A percentile compares a stretch with the other conserved stretches of the same genome.
phyloP scores from a whole-genome alignment of 192 early-diverging fungal genomes.

The Backusella luteola region DNA sequence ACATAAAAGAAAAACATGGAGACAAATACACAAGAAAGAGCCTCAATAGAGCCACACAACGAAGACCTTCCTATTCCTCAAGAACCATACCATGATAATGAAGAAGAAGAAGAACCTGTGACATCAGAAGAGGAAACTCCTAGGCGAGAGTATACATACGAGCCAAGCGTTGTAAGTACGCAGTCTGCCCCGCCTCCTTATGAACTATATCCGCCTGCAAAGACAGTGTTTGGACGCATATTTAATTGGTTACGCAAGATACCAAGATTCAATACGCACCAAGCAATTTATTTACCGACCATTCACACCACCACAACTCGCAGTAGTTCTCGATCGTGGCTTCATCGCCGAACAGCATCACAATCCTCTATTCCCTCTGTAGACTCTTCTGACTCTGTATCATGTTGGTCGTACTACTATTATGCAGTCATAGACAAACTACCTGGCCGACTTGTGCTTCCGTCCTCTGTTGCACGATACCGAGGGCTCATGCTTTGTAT shows the following conservation, averaged over 20 bases:
- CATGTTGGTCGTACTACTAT: slow-evolving; percentile 12
- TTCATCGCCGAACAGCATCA: slow-evolving; percentile 8
- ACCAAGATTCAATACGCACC: slow-evolving; percentile 30
- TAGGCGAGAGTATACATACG: slow-evolving; percentile 6
- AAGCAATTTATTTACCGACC: slow-evolving; percentile 32
- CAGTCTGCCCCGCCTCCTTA: slow-evolving; percentile 38
- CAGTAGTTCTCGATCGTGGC: slow-evolving; percentile 1
- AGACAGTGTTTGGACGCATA: slow-evolving; percentile 20
- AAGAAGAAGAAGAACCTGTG: slow-evolving; percentile 10
- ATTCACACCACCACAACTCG: neutral
- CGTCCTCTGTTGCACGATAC: slow-evolving; percentile 8
- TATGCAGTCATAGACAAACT: neutral
- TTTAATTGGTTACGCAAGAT: slow-evolving; percentile 37
- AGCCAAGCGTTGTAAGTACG: slow-evolving; percentile 33
- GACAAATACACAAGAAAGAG: neutral
- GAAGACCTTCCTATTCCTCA: slow-evolving; percentile 4
- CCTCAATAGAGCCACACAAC: neutral
- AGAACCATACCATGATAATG: slow-evolving; percentile 10
- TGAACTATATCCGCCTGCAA: slow-evolving; percentile 35
- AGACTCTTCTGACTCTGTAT: neutral
- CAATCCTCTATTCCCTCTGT: slow-evolving; percentile 10
- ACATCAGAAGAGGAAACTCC: slow-evolving; percentile 6
- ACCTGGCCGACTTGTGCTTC: slow-evolving; percentile 9
- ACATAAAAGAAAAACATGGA: neutral
- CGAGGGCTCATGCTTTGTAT: slow-evolving; percentile 16